Base-by-base conservation (phyloP, 768 basidiomycete species). In the Termitomyces sp. region DNA sequence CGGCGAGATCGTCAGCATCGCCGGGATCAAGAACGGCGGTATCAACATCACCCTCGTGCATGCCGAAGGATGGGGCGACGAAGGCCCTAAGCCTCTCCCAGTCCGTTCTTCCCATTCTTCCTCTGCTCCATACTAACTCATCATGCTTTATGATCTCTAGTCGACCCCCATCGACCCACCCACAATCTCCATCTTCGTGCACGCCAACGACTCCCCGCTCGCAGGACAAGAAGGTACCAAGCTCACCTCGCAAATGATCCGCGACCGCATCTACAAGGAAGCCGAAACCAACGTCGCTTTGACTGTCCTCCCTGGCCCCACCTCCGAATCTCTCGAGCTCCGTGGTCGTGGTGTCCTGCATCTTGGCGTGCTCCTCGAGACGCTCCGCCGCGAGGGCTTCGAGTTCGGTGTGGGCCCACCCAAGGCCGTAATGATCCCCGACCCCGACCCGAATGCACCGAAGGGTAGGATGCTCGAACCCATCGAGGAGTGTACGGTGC, bases 221-320 rank as follows among this genome's bases (percentile, higher is more conserved):
- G 76, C 71, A 16, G 77, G 76, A 10, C 68, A 68, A 31, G 77
- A 78, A 57, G 78, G 78, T 38, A 70, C 68, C 6, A 80, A 78
- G 61, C 72, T 80, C 45, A 80, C 78, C 6, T 77, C 76, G 1
- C 78, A 78, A 58, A 50, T 79, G 29, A 74, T 80, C 60, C 73
- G 75, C 7, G 77, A 80, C 39, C 70, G 77, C 1, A 75, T 78
- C 50, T 69, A 73, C 62, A 77, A 76, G 60, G 78, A 80, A 65
- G 75, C 77, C 2, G 73, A 76, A 54, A 80, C 78, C n/a, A 78
- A 80, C 53, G 77, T 79, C 45, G 77, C 77, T 0, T 65, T 80
- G n/a, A 71, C 68, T 33, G 75, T 80, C 45, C 68, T 80, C 7
- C 78, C 78, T 0, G 77, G 77, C 2, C 77, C 77, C 1, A 78